These are phyloP conservation scores for Gastrodia elata DNA, from an alignment of 106 monocot species.

Conservation along the genomic window DNA sequence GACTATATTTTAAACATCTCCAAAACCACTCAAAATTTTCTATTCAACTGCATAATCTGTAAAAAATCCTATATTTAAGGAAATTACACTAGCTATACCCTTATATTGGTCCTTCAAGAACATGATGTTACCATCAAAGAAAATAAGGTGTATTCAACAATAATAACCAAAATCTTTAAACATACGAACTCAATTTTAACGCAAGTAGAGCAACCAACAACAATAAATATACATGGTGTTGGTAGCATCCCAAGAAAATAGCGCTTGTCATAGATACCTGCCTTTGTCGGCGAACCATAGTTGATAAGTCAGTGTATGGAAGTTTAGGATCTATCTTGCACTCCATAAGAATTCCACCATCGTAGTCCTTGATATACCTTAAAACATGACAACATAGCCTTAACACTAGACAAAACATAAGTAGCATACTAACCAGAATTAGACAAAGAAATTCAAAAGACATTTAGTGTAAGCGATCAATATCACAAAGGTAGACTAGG, in stretches of 20 bases:
- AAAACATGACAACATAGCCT: not conserved
- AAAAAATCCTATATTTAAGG: not conserved
- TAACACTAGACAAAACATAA: not conserved
- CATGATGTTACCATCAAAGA: not conserved
- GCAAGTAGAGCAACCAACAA: not conserved
- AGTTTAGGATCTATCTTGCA: constrained; percentile 92
- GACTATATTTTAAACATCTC: not conserved
- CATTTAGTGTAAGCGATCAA: not conserved
- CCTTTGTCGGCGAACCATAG: constrained; percentile 93
- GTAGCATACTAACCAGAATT: not conserved
- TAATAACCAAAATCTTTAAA: not conserved
- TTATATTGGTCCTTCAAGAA: not conserved
- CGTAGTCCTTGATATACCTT: constrained; percentile 98
- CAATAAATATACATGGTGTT: not conserved
- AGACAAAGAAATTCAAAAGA: not conserved
- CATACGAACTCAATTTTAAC: not conserved
- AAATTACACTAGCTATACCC: not conserved
- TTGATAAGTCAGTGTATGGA: constrained; percentile 90
- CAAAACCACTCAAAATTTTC: not conserved
- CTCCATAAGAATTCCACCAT: constrained; percentile 97
- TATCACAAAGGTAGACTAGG: not conserved
- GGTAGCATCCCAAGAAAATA: not conserved
- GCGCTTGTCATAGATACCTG: constrained; percentile 38
- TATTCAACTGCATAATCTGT: not conserved
- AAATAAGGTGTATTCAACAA: not conserved